Conservation (phyloP, 805 yeast genomes). For the Candida pseudofarinosa region DNA sequence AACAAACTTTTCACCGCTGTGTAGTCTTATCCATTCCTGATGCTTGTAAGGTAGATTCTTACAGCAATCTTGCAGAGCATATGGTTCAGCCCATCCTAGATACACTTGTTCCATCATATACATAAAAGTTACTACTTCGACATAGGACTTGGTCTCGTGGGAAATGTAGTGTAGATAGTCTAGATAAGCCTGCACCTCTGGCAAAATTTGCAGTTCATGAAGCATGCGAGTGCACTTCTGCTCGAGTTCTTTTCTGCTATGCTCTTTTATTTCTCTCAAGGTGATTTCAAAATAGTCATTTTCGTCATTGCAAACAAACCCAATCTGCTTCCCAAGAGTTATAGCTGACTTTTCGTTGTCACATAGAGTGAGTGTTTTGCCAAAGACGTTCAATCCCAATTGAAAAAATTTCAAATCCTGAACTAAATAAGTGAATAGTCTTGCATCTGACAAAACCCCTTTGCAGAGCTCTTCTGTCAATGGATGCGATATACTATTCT, state of each 20-base stretch:
- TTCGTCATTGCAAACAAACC: conserved; percentile 46
- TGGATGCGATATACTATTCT: conserved; percentile 32
- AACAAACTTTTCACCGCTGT: conserved; percentile 45
- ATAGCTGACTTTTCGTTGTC: conserved; percentile 36
- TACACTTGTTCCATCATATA: conserved; percentile 50
- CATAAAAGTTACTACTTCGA: conserved; percentile 39
- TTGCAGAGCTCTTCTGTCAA: conserved; percentile 43
- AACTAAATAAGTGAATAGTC: conserved; percentile 40
- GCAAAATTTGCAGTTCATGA: conserved; percentile 17
- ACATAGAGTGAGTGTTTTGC: conserved; percentile 42
- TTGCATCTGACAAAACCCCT: conserved; percentile 42
- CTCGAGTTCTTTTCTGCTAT: conserved; percentile 17
- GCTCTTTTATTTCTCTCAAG: conserved; percentile 19
- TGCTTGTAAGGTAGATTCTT: conserved; percentile 39
- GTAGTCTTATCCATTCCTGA: conserved; percentile 50
- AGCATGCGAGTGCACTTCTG: conserved; percentile 17
- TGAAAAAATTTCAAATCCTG: conserved; percentile 50
- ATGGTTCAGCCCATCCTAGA: conserved; percentile 48
- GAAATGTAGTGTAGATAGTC: conserved; percentile 28
- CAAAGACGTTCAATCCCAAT: conserved; percentile 38
- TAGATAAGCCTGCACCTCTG: conserved; percentile 36
- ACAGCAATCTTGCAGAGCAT: conserved; percentile 14
- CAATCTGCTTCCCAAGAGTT: conserved; percentile 46
- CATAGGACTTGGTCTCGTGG: conserved; percentile 26
- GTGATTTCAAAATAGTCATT: conserved; percentile 40